These are phyloP conservation scores for Candida insectorum DNA, from an alignment of 805 yeast genomes.

Conservation along the genomic window DNA sequence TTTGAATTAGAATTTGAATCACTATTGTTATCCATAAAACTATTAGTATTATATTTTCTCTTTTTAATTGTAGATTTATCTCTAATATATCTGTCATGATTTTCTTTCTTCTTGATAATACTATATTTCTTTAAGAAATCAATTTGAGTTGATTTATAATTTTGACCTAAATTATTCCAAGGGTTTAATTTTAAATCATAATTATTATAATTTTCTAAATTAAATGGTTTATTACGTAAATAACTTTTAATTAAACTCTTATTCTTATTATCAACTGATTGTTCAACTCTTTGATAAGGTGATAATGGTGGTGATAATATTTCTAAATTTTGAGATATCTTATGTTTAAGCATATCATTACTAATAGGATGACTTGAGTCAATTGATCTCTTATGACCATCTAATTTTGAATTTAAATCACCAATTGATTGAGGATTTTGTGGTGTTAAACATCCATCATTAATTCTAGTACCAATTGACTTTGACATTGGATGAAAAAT, in stretches of 20 bases:
- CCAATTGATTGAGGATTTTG: conserved; percentile 4
- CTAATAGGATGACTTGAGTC: not conserved
- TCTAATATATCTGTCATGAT: conserved; percentile 9
- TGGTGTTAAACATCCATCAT: conserved; percentile 11
- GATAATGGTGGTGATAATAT: conserved; percentile 47
- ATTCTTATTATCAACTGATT: not conserved
- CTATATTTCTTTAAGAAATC: conserved; percentile 53
- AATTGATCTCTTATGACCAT: not conserved
- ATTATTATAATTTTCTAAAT: conserved; percentile 45
- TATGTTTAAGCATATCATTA: not conserved
- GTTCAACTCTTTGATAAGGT: conserved; percentile 29
- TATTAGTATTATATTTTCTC: conserved; percentile 13
- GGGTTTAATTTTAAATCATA: conserved; percentile 50
- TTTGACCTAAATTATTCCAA: conserved; percentile 39
- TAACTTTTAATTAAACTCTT: conserved; percentile 13
- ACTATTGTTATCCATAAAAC: conserved; percentile 9
- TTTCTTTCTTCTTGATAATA: conserved; percentile 19
- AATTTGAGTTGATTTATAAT: conserved; percentile 48
- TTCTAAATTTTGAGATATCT: too few species aligned
- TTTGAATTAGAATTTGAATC: conserved; percentile 28
- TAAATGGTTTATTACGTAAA: conserved; percentile 34
- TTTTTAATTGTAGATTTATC: conserved; percentile 20
- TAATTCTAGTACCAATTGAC: conserved; percentile 8
- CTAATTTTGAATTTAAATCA: not conserved
- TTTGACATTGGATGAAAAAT: conserved; percentile 31